Evolutionary conservation across 257 asterid genomes (phyloP).

Genomic region (Solanum sejunctum): DNA sequence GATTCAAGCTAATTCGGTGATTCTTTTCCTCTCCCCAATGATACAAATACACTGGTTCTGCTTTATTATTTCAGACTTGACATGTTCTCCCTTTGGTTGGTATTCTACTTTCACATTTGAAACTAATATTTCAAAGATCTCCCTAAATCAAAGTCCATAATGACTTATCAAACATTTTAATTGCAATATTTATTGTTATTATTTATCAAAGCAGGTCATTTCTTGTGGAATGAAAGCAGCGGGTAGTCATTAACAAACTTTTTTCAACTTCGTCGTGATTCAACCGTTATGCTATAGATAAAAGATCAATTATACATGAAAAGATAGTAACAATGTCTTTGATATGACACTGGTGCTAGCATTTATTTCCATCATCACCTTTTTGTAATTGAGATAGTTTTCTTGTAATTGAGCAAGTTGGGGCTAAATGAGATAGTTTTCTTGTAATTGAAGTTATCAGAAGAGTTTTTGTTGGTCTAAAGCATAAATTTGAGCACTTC

Average conservation of each 20-base stretch:
- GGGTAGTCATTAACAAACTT: not conserved
- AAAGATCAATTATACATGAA: not conserved
- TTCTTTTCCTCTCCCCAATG: not conserved
- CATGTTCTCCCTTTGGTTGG: not conserved
- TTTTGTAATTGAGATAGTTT: not conserved
- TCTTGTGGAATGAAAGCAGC: not conserved
- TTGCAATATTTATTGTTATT: not conserved
- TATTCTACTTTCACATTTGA: not conserved
- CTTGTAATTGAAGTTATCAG: not conserved
- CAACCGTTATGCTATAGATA: not conserved
- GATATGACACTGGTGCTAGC: not conserved
- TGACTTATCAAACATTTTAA: not conserved
- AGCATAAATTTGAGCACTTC: not conserved
- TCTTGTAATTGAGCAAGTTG: not conserved
- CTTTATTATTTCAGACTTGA: not conserved
- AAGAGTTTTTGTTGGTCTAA: not conserved
- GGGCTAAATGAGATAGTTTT: not conserved
- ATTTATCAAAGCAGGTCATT: not conserved
- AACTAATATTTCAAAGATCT: not conserved
- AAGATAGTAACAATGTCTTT: not conserved
- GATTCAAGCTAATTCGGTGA: not conserved
- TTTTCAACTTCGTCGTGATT: not conserved
- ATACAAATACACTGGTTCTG: not conserved
- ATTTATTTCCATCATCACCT: not conserved
- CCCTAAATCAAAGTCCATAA: not conserved